Evolutionary conservation across 108 stramenopile genomes (phyloP).

Genomic region (Craspedostauros australis): DNA sequence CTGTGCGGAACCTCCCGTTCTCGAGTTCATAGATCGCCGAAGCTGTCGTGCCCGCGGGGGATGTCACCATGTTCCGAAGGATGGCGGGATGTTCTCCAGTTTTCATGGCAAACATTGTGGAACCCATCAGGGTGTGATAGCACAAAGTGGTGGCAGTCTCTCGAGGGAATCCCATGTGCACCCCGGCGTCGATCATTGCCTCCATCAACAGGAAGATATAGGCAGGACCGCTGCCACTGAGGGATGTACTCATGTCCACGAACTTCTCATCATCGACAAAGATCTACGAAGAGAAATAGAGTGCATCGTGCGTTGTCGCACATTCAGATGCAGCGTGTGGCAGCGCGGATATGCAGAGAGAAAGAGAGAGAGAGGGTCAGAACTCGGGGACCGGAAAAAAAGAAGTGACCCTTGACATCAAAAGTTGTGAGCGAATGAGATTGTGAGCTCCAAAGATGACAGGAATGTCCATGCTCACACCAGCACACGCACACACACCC

Average conservation of each 20-base stretch:
- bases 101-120: conserved; percentile 81
- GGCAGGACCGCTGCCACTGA: conserved; percentile 87
- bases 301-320: too few relatives aligned
- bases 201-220: conserved; percentile 92
- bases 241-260: conserved; percentile 87
- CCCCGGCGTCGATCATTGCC: conserved; percentile 90
- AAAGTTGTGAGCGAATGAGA: too few relatives aligned
- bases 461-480: too few relatives aligned
- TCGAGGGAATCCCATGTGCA: conserved; percentile 87
- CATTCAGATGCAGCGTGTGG: too few relatives aligned
- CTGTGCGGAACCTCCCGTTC: conserved; percentile 85
- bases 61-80: conserved; percentile 82
- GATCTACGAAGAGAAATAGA: conserved; percentile 28
- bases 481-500: too few relatives aligned
- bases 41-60: conserved; percentile 93
- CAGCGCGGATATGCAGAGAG: too few relatives aligned
- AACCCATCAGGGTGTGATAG: conserved; percentile 72
- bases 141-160: conserved; percentile 72
- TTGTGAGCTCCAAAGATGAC: too few relatives aligned
- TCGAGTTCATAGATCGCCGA: conserved; percentile 89
- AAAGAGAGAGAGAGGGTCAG: too few relatives aligned
- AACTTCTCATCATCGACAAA: conserved; percentile 86
- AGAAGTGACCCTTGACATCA: too few relatives aligned
- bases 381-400: too few relatives aligned
- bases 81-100: conserved; percentile 79